A percentile compares a stretch with the other conserved stretches of the same genome.
Evolutionary conservation across 208 protist genomes (phyloP).

Genomic region (Wallacemonas rigidus): DNA sequence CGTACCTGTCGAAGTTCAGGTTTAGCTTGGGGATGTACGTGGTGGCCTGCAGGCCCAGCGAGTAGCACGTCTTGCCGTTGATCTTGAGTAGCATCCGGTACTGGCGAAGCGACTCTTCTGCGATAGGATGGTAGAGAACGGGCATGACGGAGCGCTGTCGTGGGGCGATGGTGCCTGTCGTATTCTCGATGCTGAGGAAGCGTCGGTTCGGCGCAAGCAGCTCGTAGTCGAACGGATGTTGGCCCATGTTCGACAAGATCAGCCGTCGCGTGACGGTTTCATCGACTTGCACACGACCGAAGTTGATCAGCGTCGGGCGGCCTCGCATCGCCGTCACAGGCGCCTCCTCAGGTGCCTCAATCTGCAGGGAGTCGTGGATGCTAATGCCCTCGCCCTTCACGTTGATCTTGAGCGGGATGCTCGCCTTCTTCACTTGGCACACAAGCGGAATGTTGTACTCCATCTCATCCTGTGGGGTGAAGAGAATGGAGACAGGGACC

Average conservation of each 20-base stretch:
- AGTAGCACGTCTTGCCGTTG: slow-evolving; percentile 82
- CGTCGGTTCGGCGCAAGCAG: slow-evolving; percentile 45
- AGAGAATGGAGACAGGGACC: slow-evolving; percentile 80
- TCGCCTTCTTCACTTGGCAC: slow-evolving; percentile 92
- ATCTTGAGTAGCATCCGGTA: slow-evolving; percentile 81
- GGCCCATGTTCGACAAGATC: slow-evolving; percentile 90
- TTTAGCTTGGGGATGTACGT: slow-evolving; percentile 88
- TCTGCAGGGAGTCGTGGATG: slow-evolving; percentile 86
- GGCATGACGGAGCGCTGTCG: slow-evolving; percentile 68
- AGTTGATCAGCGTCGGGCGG: slow-evolving; percentile 67
- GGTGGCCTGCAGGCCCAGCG: slow-evolving; percentile 71
- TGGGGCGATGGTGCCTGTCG: slow-evolving; percentile 64
- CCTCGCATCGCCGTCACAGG: slow-evolving; percentile 37
- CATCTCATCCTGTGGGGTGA: slow-evolving; percentile 91
- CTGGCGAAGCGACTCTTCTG: slow-evolving; percentile 68
- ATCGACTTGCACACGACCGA: slow-evolving; percentile 95
- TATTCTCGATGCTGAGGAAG: slow-evolving; percentile 56
- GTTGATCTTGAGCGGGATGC: slow-evolving; percentile 93
- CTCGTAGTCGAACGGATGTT: slow-evolving; percentile 88
- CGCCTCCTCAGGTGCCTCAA: slow-evolving; percentile 60
- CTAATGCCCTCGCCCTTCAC: slow-evolving; percentile 95
- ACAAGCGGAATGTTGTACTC: slow-evolving; percentile 93
- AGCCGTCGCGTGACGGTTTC: slow-evolving; percentile 69
- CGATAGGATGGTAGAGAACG: slow-evolving; percentile 83
- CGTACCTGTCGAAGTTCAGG: slow-evolving; percentile 83